Evolutionary conservation across 1,139 yeast species (phyloP), one percentile per base, ranked within the genome.

Genomic region (Nakaseomyces sp.): DNA sequence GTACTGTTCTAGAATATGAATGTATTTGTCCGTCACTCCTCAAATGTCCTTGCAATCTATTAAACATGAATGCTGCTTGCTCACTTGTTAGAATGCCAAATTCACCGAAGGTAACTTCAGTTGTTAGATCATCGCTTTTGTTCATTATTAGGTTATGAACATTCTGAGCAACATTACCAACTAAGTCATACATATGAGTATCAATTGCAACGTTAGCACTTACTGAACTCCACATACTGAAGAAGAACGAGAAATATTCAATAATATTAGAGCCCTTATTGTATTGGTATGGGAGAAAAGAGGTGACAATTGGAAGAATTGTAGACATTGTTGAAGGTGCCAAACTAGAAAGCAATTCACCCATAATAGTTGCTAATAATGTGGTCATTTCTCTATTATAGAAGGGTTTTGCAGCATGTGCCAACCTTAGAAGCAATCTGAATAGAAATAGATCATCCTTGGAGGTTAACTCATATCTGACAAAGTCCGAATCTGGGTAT

Each of bases 141-240:
- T 67, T 60, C 20, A 39, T 17, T 13, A 29, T 10, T 17, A 68
- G 61, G 4, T 68, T 47, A 48, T 78, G 66, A 1, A 75, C 69
- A 32, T 70, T 72, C 55, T 76, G 73, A 0, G 86, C 73, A 13
- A 82, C 67, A 20, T 77, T 72, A 2, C 93, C 85, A 40, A 86
- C 63, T 19, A 86, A 66, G 13, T 82, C 77, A 12, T 88, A 71
- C 44, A 86, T 58, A 54, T 80, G 84, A 16, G 79, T 70, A 51
- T 86, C 95, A 41, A 80, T 73, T 10, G 76, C 74, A 3, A 77
- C 69, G 12, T 77, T 72, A 38, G 77, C 72, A 40, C 75, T 71
- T 12, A 79, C 70, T 32, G 81, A 74, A 3, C 73, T 59, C 96
- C 96, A 88, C 45, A 86, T 65, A 53, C 84, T 79, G 54, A 85